Percentiles rank a stretch among this genome's conserved stretches.
phyloP scores from a whole-genome alignment of 164 flowering plant species.

The Brasenia schreberi region DNA sequence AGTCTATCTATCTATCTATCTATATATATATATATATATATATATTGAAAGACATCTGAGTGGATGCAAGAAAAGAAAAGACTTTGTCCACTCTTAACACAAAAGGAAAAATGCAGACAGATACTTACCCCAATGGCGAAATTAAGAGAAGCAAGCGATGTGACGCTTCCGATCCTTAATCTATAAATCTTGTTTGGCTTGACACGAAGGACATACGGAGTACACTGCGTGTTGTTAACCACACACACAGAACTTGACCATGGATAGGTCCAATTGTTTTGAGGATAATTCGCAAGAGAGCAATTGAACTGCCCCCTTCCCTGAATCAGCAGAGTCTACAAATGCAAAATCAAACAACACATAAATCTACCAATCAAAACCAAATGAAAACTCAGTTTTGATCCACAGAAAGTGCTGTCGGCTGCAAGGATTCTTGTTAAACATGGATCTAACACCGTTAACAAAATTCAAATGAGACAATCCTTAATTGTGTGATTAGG shows the following conservation, averaged over 20 bases:
- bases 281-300: constrained; percentile 41
- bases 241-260: constrained; percentile 20
- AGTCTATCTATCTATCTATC: too few species aligned
- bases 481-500: too few species aligned
- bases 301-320: constrained; percentile 84
- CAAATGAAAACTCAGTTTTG: too few species aligned
- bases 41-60: too few species aligned
- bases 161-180: constrained; percentile 71
- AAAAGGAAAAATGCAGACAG: neutral
- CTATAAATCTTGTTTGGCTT: constrained; percentile 68
- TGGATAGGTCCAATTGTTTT: neutral
- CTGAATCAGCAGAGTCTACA: constrained; percentile 55
- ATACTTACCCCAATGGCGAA: constrained; percentile 58
- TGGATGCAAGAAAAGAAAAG: too few species aligned
- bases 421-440: too few species aligned
- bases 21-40: too few species aligned
- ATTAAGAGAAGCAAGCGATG: constrained; percentile 70
- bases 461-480: too few species aligned
- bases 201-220: constrained; percentile 46
- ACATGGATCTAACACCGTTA: too few species aligned
- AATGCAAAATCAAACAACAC: neutral
- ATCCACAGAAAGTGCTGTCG: too few species aligned
- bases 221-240: constrained; percentile 34
- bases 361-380: neutral
- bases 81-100: too few species aligned